Evolutionary conservation across 495 filamentous ascomycete genomes (phyloP), one percentile per base, ranked within the genome.

Genomic region (Neurospora sp.): DNA sequence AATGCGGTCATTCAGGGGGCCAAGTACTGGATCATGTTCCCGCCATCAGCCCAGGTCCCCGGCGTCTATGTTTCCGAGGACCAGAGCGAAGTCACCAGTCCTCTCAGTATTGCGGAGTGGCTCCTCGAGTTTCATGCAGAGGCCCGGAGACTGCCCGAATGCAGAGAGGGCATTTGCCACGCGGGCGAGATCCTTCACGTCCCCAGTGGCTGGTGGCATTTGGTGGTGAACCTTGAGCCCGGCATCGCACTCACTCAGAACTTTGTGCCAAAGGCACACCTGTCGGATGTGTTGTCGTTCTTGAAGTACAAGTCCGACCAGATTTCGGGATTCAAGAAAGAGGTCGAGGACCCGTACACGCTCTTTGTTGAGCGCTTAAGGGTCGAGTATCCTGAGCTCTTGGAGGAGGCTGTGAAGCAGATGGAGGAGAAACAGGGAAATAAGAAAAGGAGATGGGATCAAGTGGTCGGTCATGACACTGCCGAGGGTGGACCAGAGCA

Each of bases 21-120:
- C 22, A 99, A 99, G 80, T 99, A 98, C 84, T 99, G 96, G 96
- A 96, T 99, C 74, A 97, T 87, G 85, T 98, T 85, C 89, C 96
- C 68, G 83, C 90, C 87, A 39, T 88, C 86, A 35, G 83, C 77
- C 44, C 86, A 53, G 82, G 89, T 76, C 10, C 96, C 96, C 5
- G 96, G 96, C 27, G 94, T 99, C 22, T 96, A 92, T 76, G 94
- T 97, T 12, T 97, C 94, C 9, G 87, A 91, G 44, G 96, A 99
- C 79, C 91, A 93, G 77, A 95, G 94, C 77, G 96, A 99, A 81
- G 94, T 99, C 20, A 99, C 96, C 0, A 92, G 91, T 39, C 96
- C 96, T 9, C 88, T 98, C 2, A 97, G 94, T 80, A 97, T 99
- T 75, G 93, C 95, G 31, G 96, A 99, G 81, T 99, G 94, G 92